Conservation (phyloP, 225 moss, liverwort and hornwort genomes). For the Asterella californica region DNA sequence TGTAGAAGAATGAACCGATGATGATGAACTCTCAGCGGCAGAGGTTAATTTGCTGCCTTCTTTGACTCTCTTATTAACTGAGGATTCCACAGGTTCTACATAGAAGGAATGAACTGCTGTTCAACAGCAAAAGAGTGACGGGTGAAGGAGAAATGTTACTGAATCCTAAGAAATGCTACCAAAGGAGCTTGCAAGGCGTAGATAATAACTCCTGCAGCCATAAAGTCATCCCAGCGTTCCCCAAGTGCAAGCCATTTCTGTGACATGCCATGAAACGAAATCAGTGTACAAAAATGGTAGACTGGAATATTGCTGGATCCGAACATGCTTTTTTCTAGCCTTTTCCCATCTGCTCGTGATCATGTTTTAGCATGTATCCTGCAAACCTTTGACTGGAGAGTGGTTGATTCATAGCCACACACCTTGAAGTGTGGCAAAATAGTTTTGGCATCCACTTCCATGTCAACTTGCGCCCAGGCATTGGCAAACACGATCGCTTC, state of each 20-base stretch:
- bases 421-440: constrained; percentile 78
- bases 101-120: not conserved
- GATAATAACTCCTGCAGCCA: constrained; percentile 47
- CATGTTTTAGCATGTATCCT: not conserved
- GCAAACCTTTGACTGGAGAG: not conserved
- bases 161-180: constrained; percentile 26
- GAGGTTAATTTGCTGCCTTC: no score
- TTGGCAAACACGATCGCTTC: constrained; percentile 38
- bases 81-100: not conserved
- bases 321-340: not conserved
- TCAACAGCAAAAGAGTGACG: not conserved
- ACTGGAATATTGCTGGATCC: not conserved
- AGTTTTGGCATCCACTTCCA: constrained; percentile 51
- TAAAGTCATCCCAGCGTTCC: constrained; percentile 53
- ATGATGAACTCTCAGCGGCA: no score
- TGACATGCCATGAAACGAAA: not conserved
- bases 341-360: not conserved
- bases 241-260: constrained; percentile 83
- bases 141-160: not conserved
- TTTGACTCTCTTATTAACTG: no score
- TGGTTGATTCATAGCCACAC: not conserved
- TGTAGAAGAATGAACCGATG: no score
- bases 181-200: constrained; percentile 50
- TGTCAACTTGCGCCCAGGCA: constrained; percentile 47
- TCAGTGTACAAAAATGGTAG: not conserved